phyloP scores from a whole-genome alignment of 2,329 filamentous ascomycete species.

The Stagonosporopsis cucurbitacearum region DNA sequence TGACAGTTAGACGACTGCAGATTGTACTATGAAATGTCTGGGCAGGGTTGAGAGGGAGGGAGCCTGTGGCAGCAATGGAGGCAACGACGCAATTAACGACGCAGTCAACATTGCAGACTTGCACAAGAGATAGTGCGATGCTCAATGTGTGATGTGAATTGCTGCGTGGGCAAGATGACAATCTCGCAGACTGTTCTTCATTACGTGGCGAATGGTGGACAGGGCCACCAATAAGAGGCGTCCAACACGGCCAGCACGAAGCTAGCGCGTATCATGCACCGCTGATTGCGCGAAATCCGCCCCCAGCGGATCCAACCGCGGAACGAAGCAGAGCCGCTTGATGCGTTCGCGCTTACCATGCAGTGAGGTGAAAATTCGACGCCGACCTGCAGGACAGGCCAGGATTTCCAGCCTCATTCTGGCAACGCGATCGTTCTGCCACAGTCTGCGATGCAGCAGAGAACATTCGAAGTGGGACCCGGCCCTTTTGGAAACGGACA shows the following conservation, averaged over 20 bases:
- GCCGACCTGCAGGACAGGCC: constrained; percentile 11
- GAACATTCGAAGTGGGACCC: constrained; percentile 12
- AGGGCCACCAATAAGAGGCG: constrained; percentile 16
- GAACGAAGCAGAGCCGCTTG: constrained; percentile 18
- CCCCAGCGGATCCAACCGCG: constrained; percentile 15
- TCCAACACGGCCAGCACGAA: neutral
- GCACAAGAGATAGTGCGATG: constrained; percentile 4
- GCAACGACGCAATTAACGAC: neutral
- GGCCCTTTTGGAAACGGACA: constrained; percentile 12
- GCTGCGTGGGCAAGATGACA: constrained; percentile 4
- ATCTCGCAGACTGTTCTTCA: constrained; percentile 8
- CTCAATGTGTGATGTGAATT: neutral
- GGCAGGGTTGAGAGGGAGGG: constrained; percentile 5
- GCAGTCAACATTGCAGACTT: constrained; percentile 3
- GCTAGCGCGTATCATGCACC: constrained; percentile 1
- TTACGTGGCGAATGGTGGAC: constrained; percentile 11
- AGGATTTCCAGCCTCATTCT: constrained; percentile 17
- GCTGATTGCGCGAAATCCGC: constrained; percentile 15
- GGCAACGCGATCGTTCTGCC: constrained; percentile 11
- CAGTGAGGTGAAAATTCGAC: constrained; percentile 15
- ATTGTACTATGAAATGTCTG: constrained; percentile 3
- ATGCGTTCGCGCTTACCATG: constrained; percentile 18
- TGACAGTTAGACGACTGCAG: constrained; percentile 7
- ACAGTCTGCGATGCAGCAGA: constrained; percentile 12
- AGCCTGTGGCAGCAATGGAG: constrained; percentile 6